Conservation (phyloP, 306 rosid genomes). For the Lablab purpureus region DNA sequence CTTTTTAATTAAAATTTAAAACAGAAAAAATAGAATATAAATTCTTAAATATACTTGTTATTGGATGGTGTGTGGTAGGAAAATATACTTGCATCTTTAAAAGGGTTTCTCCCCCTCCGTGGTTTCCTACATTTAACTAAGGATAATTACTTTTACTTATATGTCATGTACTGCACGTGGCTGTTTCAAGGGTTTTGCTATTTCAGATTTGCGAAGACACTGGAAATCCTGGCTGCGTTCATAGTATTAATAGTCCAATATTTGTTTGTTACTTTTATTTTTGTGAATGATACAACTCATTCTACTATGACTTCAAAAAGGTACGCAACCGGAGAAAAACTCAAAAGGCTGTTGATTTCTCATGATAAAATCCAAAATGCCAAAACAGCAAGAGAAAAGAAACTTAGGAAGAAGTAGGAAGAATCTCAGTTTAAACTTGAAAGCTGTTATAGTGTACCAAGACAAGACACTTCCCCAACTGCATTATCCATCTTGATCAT, state of each 20-base stretch:
- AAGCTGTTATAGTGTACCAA: background rate
- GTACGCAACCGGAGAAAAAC: constrained; percentile 1
- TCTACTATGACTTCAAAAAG: background rate
- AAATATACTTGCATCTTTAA: background rate
- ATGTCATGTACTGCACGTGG: background rate
- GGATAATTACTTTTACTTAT: background rate
- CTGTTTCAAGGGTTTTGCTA: background rate
- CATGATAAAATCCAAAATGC: background rate
- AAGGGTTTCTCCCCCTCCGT: background rate
- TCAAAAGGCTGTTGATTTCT: background rate
- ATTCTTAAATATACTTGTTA: background rate
- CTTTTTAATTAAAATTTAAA: background rate
- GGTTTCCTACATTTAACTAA: background rate
- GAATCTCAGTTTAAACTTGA: background rate
- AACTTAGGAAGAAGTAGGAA: background rate
- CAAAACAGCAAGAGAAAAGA: background rate
- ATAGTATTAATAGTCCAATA: background rate
- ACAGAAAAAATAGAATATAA: background rate
- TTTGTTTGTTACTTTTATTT: background rate
- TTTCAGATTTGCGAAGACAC: background rate
- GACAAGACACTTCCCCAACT: background rate
- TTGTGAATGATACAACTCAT: background rate
- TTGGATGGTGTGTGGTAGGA: background rate
- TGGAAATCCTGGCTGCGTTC: background rate
- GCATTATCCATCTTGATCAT: background rate